Evolutionary conservation across 495 filamentous ascomycete genomes (phyloP).

Genomic region (Lepidopterella palustris): DNA sequence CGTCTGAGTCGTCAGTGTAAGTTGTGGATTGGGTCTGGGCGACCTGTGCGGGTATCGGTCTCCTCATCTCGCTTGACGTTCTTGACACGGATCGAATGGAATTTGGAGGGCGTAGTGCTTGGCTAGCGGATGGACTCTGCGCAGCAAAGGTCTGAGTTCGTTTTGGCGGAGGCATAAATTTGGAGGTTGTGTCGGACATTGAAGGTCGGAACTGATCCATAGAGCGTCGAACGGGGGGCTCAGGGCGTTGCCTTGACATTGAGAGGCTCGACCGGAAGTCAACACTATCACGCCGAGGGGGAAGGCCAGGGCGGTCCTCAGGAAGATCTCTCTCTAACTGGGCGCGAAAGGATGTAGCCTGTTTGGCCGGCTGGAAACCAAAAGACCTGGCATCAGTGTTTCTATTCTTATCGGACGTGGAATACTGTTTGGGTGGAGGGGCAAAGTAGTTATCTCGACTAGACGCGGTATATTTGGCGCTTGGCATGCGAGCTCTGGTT

Average conservation of each 20-base stretch:
- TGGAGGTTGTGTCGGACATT: constrained; percentile 3
- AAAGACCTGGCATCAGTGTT: constrained; percentile 3
- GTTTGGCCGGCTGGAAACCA: constrained; percentile 9
- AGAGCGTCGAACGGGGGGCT: constrained; percentile 23
- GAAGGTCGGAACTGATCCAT: constrained; percentile 23
- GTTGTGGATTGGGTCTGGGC: neutral
- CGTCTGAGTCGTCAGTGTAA: constrained; percentile 28
- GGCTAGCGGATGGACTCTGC: neutral
- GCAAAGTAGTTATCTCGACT: constrained; percentile 38
- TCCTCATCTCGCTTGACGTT: constrained; percentile 18
- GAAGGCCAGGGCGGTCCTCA: constrained; percentile 55
- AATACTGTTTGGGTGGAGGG: constrained; percentile 46
- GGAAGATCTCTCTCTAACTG: constrained; percentile 35
- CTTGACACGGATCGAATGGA: constrained; percentile 9
- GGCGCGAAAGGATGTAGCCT: neutral
- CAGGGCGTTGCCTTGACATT: constrained; percentile 12
- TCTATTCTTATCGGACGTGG: constrained; percentile 29
- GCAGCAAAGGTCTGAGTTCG: constrained; percentile 22
- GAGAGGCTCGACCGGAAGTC: constrained; percentile 22
- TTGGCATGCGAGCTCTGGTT: constrained; percentile 6
- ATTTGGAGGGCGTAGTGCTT: constrained; percentile 11
- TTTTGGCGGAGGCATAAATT: constrained; percentile 24
- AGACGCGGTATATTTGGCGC: neutral
- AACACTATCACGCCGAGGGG: constrained; percentile 44
- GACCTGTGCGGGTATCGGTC: constrained; percentile 6